Percentiles rank a stretch among this genome's conserved stretches.
Conservation (phyloP, 305 asterid genomes). For the Plantago coronopus region DNA sequence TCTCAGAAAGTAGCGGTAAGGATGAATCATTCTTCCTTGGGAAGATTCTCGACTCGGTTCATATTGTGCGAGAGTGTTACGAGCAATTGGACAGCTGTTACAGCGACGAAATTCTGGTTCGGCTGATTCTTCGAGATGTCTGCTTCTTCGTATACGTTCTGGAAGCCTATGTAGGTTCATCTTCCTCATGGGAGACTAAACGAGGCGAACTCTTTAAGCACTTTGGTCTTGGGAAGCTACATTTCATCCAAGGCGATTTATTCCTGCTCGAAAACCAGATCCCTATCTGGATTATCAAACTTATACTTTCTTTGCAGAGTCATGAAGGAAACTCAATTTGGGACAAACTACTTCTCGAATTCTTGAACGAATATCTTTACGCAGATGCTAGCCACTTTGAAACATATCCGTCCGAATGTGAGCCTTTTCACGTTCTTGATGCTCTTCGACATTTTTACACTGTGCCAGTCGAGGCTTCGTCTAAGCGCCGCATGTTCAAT, state of each 20-base stretch:
- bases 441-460: not conserved
- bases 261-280: not conserved
- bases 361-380: too few species aligned
- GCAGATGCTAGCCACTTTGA: not conserved
- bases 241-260: not conserved
- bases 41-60: not conserved
- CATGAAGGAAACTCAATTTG: too few species aligned
- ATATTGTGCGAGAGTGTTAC: not conserved
- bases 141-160: too few species aligned
- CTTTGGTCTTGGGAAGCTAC: too few species aligned
- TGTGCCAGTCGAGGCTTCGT: not conserved
- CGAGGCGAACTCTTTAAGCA: too few species aligned
- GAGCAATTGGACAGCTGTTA: too few species aligned
- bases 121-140: not conserved
- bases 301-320: too few species aligned
- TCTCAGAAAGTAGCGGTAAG: not conserved
- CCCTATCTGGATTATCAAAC: not conserved
- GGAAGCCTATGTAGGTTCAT: too few species aligned
- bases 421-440: conserved; percentile 6
- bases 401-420: too few species aligned
- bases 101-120: too few species aligned
- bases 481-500: not conserved
- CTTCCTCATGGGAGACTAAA: not conserved
- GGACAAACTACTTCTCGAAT: too few species aligned
- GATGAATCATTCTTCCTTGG: not conserved